Percentiles rank a stretch among this genome's conserved stretches.
phyloP scores from a whole-genome alignment of 768 basidiomycete species.

The Tylopilus rubrobrunneus region DNA sequence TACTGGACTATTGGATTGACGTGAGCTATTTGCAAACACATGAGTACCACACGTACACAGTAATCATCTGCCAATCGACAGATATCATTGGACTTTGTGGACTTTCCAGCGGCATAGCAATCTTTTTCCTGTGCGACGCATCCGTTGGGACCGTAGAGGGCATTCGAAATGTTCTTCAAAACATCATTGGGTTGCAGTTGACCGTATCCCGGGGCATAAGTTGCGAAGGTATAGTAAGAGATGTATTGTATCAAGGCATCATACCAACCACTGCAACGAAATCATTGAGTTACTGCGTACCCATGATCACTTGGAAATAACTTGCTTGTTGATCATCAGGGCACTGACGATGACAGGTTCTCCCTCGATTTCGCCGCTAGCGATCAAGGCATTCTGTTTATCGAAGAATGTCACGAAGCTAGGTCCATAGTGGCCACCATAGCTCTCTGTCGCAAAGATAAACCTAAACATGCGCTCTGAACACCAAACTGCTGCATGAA shows the following conservation, averaged over 20 bases:
- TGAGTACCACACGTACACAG: conserved; percentile 41
- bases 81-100: conserved; percentile 42
- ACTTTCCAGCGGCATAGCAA: conserved; percentile 53
- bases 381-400: conserved; percentile 54
- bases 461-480: conserved; percentile 38
- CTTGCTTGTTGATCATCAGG: conserved; percentile 62
- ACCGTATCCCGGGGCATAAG: conserved; percentile 63
- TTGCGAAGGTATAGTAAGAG: conserved; percentile 58
- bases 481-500: neutral
- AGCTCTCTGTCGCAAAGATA: conserved; percentile 62
- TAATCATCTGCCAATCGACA: conserved; percentile 51
- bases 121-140: conserved; percentile 53
- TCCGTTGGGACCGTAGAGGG: conserved; percentile 46
- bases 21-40: neutral
- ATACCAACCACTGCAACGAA: conserved; percentile 50
- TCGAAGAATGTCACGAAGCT: conserved; percentile 62
- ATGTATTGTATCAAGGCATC: conserved; percentile 62
- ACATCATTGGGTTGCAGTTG: conserved; percentile 49
- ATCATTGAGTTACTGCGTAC: neutral
- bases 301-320: neutral
- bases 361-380: conserved; percentile 40
- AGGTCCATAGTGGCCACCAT: conserved; percentile 67
- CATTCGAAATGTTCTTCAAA: conserved; percentile 43
- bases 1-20: conserved; percentile 32
- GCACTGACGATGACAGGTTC: conserved; percentile 54